Evolutionary conservation across 2,329 filamentous ascomycete species (phyloP), one percentile per base, ranked within the genome.

Genomic region (Pyricularia sp.): DNA sequence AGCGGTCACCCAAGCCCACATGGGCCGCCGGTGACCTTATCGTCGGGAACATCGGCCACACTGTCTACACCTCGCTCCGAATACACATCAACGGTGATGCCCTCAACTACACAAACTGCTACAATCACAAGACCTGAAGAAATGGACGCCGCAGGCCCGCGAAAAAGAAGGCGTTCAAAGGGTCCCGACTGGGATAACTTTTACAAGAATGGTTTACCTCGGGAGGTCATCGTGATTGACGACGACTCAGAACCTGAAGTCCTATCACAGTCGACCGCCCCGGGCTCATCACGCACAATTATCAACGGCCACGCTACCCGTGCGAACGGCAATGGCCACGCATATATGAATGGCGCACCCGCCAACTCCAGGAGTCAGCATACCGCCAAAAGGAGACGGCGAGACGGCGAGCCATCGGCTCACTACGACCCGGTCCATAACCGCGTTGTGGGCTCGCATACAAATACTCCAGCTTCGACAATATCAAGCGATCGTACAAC

Each of bases 191-290:
- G 90, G 90, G 81, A 84, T 66, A 85, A 83, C 68, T 94, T 93
- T 73, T 93, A 93, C 75, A 88, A 88, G 73, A 93, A 93, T 74
- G 90, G 90, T 4, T 78, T 92, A 30, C 90, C 90, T 28, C 88
- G 91, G 73, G 90, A 94, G 78, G 86, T 94, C 72, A 93, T 94
- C 72, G 86, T 93, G 71, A 94, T 94, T 71, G 86, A 89, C 68
- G 81, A 81, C 69, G 88, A 93, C 74, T 86, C 85, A 4, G 82
- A 83, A 66, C 81, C 82, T 65, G 80, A 83, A 70, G 75, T 62
- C 74, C 76, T 60, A 26, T 64, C 53, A 33, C 62, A 64, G 49
- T 33, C 62, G 19, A 68, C 68, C 64, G 75, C 77, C n/a, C 69
- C 73, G 63, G 74, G 75, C 22, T 70, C 66, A 70, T 26, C 61